Base-by-base conservation (phyloP, 805 yeast species). In the Cyberlindnera petersonii region DNA sequence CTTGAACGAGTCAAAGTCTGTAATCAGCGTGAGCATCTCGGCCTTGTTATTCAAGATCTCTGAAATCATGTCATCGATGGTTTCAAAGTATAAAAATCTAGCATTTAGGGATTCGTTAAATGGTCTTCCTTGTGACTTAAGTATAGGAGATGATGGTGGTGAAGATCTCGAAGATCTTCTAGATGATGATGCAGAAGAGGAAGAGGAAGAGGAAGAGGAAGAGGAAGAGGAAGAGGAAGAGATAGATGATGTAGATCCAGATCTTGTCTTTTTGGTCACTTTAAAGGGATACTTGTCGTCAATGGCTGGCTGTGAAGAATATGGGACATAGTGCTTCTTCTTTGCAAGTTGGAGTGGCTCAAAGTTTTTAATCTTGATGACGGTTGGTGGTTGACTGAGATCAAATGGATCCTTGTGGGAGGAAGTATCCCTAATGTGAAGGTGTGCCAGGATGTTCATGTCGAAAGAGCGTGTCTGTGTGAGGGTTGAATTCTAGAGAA, bases 121-220 rank as follows among this genome's bases (percentile, higher is more conserved):
- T 9, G 60, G 60, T 37, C 60, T 44, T 14, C 60, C 60, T 26
- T 56, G 58, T n/a, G 51, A 33, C 33, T 44, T 53, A 5, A 27
- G 17, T 28, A 9, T 6, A 4, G 24, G 24, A 20, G 27, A 16
- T n/a, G 14, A 19, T 15, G 35, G 32, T 24, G 33, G 22, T 14
- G 31, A 31, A 4, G 39, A 31, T 23, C 21, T 22, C 23, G 33
- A 32, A 21, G 33, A n/a, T n/a, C n/a, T n/a, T n/a, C n/a, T n/a
- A n/a, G 13, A 26, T 18, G 31, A 9, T 10, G 28, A 28, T 10
- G 31, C 9, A n/a, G 16, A 11, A 7, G 31, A 28, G 5, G 33
- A 31, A n/a, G 33, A 31, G 5, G 19, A 6, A 5, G 33, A 31
- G 17, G 20, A 16, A 6, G 33, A 31, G 6, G 26, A 28, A 4